Evolutionary conservation across 805 yeast species (phyloP).

Genomic region (Pichia gijzeniarum): DNA sequence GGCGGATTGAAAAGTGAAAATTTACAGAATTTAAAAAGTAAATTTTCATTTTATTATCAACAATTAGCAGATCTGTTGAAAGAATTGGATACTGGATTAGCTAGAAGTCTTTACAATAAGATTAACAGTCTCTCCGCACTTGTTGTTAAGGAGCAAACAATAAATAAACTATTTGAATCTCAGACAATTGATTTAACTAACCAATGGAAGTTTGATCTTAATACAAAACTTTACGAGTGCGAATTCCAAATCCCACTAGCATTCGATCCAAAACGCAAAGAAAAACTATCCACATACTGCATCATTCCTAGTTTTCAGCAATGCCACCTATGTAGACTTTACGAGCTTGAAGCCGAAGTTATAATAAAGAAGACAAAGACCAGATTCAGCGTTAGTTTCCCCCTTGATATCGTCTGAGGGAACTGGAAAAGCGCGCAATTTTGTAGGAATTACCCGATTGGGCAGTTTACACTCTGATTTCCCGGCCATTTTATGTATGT

Average conservation of each 20-base stretch:
- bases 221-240: slow-evolving; percentile 3
- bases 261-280: slow-evolving; percentile 3
- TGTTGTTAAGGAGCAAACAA: neutral
- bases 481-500: too few species aligned
- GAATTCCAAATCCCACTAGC: slow-evolving; percentile 9
- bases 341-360: slow-evolving; percentile 13
- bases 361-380: slow-evolving; percentile 9
- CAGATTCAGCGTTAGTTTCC: slow-evolving; percentile 8
- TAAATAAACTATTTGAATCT: slow-evolving; percentile 13
- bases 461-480: too few species aligned
- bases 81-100: slow-evolving; percentile 14
- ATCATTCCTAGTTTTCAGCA: slow-evolving; percentile 15
- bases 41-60: slow-evolving; percentile 12
- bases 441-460: too few species aligned
- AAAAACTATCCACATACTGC: slow-evolving; percentile 7
- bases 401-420: slow-evolving; percentile 9
- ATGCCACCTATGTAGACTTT: slow-evolving; percentile 14
- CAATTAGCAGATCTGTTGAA: slow-evolving; percentile 8
- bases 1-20: slow-evolving; percentile 5
- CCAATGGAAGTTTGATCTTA: slow-evolving; percentile 11
- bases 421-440: too few species aligned
- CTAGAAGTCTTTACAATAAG: slow-evolving; percentile 11
- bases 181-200: slow-evolving; percentile 6
- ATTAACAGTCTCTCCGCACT: slow-evolving; percentile 8
- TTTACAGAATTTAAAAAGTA: slow-evolving; percentile 4